These are phyloP conservation scores for Penicillium sp. DNA, from an alignment of 2,329 filamentous ascomycete species.

Conservation along the genomic window DNA sequence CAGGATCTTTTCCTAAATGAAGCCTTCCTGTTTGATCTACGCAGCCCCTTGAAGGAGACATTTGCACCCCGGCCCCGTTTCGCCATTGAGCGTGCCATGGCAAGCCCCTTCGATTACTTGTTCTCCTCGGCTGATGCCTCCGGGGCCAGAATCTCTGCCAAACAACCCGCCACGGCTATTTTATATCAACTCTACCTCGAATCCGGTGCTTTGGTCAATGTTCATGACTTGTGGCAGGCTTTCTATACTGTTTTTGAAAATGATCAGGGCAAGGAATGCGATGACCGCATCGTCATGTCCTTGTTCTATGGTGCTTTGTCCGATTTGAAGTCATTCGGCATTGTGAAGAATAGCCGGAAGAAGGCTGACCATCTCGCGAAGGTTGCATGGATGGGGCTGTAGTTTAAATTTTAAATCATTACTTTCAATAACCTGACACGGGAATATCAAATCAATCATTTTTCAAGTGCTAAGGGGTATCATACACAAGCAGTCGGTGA, in stretches of 20 bases:
- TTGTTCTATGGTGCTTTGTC: conserved; percentile 81
- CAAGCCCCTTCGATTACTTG: conserved; percentile 57
- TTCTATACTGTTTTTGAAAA: conserved; percentile 51
- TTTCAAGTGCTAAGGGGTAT: conserved; percentile 26
- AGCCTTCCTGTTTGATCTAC: conserved; percentile 54
- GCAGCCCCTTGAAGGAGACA: conserved; percentile 52
- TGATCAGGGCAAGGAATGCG: conserved; percentile 27
- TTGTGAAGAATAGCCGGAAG: conserved; percentile 83
- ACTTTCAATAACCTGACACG: conserved; percentile 2
- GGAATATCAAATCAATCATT: conserved; percentile 1
- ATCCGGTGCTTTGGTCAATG: conserved; percentile 57
- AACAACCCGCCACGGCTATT: conserved; percentile 55
- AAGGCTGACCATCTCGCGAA: conserved; percentile 91
- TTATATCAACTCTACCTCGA: conserved; percentile 61
- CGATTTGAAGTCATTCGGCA: conserved; percentile 77
- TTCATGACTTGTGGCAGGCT: conserved; percentile 57
- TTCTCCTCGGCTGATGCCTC: conserved; percentile 44
- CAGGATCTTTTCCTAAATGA: conserved; percentile 52
- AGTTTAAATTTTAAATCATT: conserved; percentile 15
- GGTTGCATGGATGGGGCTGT: conserved; percentile 66
- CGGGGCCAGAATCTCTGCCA: conserved; percentile 41
- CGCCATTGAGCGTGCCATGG: conserved; percentile 56
- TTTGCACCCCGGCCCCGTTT: conserved; percentile 56
- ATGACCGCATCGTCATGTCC: conserved; percentile 50
- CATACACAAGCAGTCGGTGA: conserved; percentile 21